Base-by-base conservation (phyloP, 805 yeast genomes). In the Tetrapisispora arboricola region DNA sequence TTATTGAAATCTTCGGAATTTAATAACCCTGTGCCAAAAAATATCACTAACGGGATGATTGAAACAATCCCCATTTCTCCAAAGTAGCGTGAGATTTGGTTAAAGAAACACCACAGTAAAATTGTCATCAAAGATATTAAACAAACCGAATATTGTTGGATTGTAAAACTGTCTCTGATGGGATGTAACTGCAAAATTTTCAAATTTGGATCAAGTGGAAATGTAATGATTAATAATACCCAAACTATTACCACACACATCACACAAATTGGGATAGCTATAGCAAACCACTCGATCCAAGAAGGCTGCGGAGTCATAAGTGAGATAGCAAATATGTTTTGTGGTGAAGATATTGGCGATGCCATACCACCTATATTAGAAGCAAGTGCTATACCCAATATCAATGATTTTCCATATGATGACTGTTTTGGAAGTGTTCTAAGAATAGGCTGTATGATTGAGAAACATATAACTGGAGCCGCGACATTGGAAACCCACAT, bases 31-130 rank as follows among this genome's bases (percentile, higher is more conserved):
- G 95, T 76, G 5, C 96, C 97, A 56, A 90, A 90, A 55, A 90
- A 80, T n/a, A 86, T 63, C n/a, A 87, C 72, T 54, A 90, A 73
- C 10, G 98, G 96, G 15, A 88, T 72, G 42, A 92, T 71, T 0
- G 97, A 94, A 45, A 92, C 78, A 48, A 88, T 80, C n/a, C 98
- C 98, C 92, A 88, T 86, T 52, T 88, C 96, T 26, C 98, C 98
- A 55, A 90, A 76, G 2, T 77, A 55, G 1, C 75, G 75, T 43
- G 82, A 78, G 10, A 88, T 63, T 53, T 76, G 75, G 30, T 84
- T 84, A 0, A 94, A 82, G 40, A 86, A 66, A 66, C 97, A 90
- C 98, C 98, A 90, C 32, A 90, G 66, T 2, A 75, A 60, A 43
- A 90, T 90, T 1, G 98, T 92, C 0, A 68, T 53, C 0, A 80